Percentiles rank a stretch among this genome's conserved stretches.
phyloP scores from a whole-genome alignment of 164 flowering plant species.

The Kalanchoe fedtschenkoi region DNA sequence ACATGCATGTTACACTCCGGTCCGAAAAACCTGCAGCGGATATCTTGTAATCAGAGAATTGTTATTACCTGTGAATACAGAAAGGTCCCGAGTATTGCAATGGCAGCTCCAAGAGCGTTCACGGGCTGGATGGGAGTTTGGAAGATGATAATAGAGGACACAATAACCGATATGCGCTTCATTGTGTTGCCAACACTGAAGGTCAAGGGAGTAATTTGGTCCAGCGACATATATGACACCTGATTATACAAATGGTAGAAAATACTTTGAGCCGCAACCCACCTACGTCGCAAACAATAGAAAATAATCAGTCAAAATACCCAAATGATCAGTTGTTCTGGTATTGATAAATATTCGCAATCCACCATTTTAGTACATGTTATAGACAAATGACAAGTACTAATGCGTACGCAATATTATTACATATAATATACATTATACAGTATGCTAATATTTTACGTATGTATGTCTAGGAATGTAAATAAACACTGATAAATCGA shows the following conservation, averaged over 20 bases:
- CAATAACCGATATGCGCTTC: slow-evolving; percentile 26
- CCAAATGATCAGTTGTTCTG: no score
- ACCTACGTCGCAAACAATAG: slow-evolving; percentile 9
- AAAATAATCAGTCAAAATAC: not conserved
- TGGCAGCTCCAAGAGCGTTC: slow-evolving; percentile 28
- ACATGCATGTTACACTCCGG: not conserved
- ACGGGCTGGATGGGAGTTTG: slow-evolving; percentile 22
- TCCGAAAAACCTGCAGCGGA: not conserved
- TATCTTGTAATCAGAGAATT: not conserved
- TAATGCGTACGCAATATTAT: no score
- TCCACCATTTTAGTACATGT: no score
- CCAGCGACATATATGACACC: slow-evolving; percentile 25
- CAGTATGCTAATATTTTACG: no score
- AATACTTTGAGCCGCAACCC: slow-evolving; percentile 24
- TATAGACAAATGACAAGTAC: no score
- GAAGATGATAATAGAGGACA: slow-evolving; percentile 27
- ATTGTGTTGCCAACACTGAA: slow-evolving; percentile 26
- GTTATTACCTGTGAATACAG: slow-evolving; percentile 25
- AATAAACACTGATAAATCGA: no score
- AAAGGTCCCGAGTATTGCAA: slow-evolving; percentile 24
- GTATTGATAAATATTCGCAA: no score
- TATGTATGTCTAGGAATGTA: no score
- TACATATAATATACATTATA: no score
- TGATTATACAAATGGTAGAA: slow-evolving; percentile 26
- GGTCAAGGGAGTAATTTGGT: slow-evolving; percentile 26